Base-by-base conservation (phyloP, 805 yeast genomes). In the Saitoella complicata region DNA sequence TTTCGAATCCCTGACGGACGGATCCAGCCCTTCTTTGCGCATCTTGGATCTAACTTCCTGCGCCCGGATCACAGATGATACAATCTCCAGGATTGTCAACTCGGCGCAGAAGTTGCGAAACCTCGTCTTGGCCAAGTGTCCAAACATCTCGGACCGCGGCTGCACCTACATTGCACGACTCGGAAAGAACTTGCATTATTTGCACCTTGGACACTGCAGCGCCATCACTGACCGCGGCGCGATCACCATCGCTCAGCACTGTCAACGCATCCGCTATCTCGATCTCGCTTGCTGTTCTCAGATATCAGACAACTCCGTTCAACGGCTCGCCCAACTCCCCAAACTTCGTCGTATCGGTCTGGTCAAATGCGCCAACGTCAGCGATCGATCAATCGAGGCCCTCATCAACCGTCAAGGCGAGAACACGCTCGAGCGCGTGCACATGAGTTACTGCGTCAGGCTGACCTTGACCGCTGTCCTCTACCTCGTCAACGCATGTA, bases 251-350 rank as follows among this genome's bases (percentile, higher is more conserved):
- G 82, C 84, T 8, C 71, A 80, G 51, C 70, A 72, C 40, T 91
- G 97, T 57, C 81, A 80, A 46, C 69, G 95, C 47, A 75, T 88
- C 46, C 93, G 84, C 55, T 88, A 87, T 60, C 84, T 88, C 51
- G 98, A 88, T 63, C 73, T 91, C 48, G 97, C 97, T 10, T 87
- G 96, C 61, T 88, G 98, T 59, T 69, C 80, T 1, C 93, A 84
- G 59, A 69, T 88, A 45, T 86, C 97, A 2, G 84, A 91, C 63
- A 72, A 75, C 54, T 76, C 95, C 1, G 72, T 91, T 38, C 70
- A 73, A 38, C 93, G 80, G 55, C 66, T 88, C 50, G 74, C 94
- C 2, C 73, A 73, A 40, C 67, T 88, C 51, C 84, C 93, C 6
- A 76, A 80, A 55, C 68, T 88, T 53, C 74, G 91, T 54, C 73